Conservation (phyloP, 2,329 filamentous ascomycete genomes). For the Trichoderma citrinoviride region DNA sequence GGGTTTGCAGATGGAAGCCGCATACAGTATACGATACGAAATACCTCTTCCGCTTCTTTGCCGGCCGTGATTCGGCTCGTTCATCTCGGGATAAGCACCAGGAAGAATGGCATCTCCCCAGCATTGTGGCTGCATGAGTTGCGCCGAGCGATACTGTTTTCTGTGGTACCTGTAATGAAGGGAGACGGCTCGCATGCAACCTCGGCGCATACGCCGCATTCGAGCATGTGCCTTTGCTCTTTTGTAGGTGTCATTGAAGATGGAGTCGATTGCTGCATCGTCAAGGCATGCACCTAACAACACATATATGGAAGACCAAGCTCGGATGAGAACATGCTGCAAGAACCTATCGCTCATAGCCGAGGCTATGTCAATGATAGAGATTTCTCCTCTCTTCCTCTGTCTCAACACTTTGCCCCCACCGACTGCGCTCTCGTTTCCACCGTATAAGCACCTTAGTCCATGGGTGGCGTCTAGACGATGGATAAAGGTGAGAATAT, state of each 20-base stretch:
- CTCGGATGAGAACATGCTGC: neutral
- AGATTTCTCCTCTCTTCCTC: neutral
- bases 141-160: too few species aligned
- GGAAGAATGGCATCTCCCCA: neutral
- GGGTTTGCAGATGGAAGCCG: constrained; percentile 7
- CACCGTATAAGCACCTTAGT: neutral
- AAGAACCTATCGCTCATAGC: neutral
- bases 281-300: neutral
- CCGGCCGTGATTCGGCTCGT: neutral
- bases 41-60: neutral
- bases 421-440: neutral
- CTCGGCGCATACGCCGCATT: neutral
- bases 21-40: neutral
- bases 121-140: neutral
- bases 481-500: neutral
- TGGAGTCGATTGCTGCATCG: neutral
- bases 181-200: neutral
- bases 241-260: neutral
- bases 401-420: neutral
- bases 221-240: neutral
- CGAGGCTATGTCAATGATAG: neutral
- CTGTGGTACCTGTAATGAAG: neutral
- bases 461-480: constrained; percentile 8
- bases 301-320: too few species aligned
- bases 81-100: neutral